Evolutionary conservation across 176 grass and related monocot species (phyloP).

Genomic region (Ampelocalamus luodianensis): DNA sequence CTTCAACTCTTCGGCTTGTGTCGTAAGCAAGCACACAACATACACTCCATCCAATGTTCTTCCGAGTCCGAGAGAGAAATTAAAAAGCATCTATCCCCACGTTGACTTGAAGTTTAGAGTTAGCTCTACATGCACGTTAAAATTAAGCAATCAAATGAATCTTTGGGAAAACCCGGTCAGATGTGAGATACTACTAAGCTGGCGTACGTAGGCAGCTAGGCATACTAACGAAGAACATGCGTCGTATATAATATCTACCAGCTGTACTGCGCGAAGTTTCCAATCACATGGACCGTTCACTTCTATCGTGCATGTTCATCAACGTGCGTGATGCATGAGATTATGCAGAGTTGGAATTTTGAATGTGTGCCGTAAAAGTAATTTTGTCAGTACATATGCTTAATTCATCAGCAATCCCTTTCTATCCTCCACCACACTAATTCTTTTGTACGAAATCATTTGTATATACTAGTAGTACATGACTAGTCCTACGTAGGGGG

Average conservation of each 20-base stretch:
- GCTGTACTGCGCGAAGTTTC: background rate
- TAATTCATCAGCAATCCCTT: too few species aligned
- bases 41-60: background rate
- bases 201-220: background rate
- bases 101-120: background rate
- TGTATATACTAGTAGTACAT: too few species aligned
- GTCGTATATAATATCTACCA: background rate
- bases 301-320: background rate
- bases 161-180: background rate
- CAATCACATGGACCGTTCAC: background rate
- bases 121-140: constrained; percentile 13
- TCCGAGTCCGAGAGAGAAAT: background rate
- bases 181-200: background rate
- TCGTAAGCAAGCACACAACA: background rate
- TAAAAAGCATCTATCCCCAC: background rate
- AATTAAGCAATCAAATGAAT: background rate
- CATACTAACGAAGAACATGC: background rate
- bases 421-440: too few species aligned
- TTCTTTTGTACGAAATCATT: too few species aligned
- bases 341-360: too few species aligned
- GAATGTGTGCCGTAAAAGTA: too few species aligned
- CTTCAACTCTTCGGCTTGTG: constrained; percentile 9
- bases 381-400: too few species aligned
- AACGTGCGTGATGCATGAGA: too few species aligned
- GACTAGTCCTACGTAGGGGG: too few species aligned